A percentile compares a stretch with the other conserved stretches of the same genome.
phyloP scores from a whole-genome alignment of 1,139 yeast species.

The Yamadazyma oceani region DNA sequence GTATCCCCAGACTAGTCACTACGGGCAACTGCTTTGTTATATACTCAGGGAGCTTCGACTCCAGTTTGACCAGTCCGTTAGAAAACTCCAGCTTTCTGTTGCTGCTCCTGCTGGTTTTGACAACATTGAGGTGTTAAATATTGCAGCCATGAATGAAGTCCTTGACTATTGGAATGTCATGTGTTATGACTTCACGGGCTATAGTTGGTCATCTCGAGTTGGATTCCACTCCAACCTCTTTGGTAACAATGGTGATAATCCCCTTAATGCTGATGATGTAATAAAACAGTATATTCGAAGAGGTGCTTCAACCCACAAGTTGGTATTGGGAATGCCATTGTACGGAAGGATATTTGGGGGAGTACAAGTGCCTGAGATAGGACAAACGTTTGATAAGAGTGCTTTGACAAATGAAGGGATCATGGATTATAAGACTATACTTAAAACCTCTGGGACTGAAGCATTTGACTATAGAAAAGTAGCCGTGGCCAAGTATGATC shows the following conservation, averaged over 20 bases:
- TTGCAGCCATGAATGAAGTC: slow-evolving; percentile 54
- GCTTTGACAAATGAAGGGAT: slow-evolving; percentile 42
- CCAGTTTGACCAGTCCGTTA: slow-evolving; percentile 31
- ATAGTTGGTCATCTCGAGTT: slow-evolving; percentile 61
- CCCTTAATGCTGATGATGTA: slow-evolving; percentile 49
- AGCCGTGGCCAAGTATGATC: slow-evolving; percentile 58
- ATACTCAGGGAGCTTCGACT: slow-evolving; percentile 45
- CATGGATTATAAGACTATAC: slow-evolving; percentile 45
- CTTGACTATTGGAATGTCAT: slow-evolving; percentile 79
- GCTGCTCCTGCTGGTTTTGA: slow-evolving; percentile 75
- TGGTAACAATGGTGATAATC: slow-evolving; percentile 40
- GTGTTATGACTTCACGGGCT: slow-evolving; percentile 86
- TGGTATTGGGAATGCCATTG: slow-evolving; percentile 85
- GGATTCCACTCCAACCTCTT: slow-evolving; percentile 75
- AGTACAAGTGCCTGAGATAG: slow-evolving; percentile 37
- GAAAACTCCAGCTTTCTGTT: slow-evolving; percentile 49
- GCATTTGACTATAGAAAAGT: slow-evolving; percentile 50
- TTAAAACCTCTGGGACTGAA: slow-evolving; percentile 45
- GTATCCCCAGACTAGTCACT: slow-evolving; percentile 56
- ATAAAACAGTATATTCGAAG: slow-evolving; percentile 41
- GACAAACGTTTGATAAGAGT: slow-evolving; percentile 36
- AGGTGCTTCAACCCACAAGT: slow-evolving; percentile 49
- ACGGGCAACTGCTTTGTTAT: slow-evolving; percentile 46
- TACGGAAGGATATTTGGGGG: slow-evolving; percentile 72
- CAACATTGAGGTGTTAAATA: slow-evolving; percentile 40